Evolutionary conservation across 129 eudicot genomes (phyloP).

Genomic region (Helianthus tuberosus): DNA sequence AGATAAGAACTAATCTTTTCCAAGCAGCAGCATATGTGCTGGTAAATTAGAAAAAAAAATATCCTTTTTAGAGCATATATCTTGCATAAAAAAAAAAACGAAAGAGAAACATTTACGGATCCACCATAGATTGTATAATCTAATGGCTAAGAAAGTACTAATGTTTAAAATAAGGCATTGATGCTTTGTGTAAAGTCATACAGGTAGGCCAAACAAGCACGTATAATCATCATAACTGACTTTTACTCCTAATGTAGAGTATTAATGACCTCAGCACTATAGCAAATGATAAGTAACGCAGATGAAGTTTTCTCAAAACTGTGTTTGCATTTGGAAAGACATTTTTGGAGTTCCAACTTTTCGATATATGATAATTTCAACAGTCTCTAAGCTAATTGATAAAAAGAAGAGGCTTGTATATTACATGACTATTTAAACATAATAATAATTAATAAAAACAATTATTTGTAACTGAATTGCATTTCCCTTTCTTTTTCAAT

Average conservation of each 20-base stretch:
- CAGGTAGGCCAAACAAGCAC: not conserved
- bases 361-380: not conserved
- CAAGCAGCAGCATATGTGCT: constrained; percentile 4
- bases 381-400: not conserved
- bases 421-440: not conserved
- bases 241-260: not conserved
- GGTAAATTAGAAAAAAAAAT: not conserved
- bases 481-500: no score
- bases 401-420: not conserved
- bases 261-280: not conserved
- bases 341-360: constrained; percentile 9
- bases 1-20: not conserved
- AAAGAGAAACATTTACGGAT: not conserved
- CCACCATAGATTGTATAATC: not conserved
- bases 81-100: not conserved
- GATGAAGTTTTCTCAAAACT: not conserved
- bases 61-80: not conserved
- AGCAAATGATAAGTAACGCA: constrained; percentile 7
- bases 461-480: no score
- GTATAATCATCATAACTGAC: not conserved
- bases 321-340: not conserved
- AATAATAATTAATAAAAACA: no score
- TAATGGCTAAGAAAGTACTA: not conserved
- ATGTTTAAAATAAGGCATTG: not conserved
- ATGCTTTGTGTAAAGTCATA: constrained; percentile 13